Percentiles rank a stretch among this genome's conserved stretches.
These are phyloP conservation scores for Daldinia decipiens DNA, from an alignment of 495 filamentous ascomycete species.

Conservation along the genomic window DNA sequence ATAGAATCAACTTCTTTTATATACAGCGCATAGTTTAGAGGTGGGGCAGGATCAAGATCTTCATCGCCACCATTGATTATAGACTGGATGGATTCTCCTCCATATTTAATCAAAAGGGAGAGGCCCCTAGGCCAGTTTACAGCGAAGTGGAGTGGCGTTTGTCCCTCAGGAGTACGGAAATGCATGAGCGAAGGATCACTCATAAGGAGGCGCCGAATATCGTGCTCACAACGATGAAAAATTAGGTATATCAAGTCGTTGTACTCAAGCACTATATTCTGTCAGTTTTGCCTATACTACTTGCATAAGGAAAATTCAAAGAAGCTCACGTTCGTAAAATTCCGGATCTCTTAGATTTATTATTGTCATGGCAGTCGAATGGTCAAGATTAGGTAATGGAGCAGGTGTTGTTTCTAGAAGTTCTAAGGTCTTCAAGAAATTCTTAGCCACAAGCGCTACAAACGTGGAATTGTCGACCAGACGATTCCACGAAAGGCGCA, in stretches of 20 bases:
- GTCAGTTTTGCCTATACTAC: not conserved
- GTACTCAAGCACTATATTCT: not conserved
- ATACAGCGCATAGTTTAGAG: not conserved
- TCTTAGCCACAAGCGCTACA: too few species aligned
- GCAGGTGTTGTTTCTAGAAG: not conserved
- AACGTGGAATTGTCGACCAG: too few species aligned
- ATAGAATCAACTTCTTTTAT: slow-evolving; percentile 2
- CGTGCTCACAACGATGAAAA: slow-evolving; percentile 5
- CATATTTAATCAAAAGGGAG: slow-evolving; percentile 15
- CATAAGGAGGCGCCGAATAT: slow-evolving; percentile 6
- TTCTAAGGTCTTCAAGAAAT: not conserved
- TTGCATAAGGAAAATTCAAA: not conserved
- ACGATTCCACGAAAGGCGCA: too few species aligned
- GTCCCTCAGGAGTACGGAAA: not conserved
- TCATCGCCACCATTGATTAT: slow-evolving; percentile 3
- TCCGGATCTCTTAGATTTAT: not conserved
- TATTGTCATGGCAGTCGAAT: not conserved
- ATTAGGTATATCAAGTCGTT: not conserved
- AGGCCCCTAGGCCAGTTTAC: slow-evolving; percentile 23
- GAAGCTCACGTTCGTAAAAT: not conserved
- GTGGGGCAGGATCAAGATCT: too few species aligned
- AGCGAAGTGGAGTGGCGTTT: slow-evolving; percentile 18
- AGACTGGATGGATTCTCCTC: not conserved
- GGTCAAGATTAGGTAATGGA: not conserved
- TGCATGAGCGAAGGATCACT: not conserved